Base-by-base conservation (phyloP, 1,284 basidiomycete species). In the Psilocybe mexicana region DNA sequence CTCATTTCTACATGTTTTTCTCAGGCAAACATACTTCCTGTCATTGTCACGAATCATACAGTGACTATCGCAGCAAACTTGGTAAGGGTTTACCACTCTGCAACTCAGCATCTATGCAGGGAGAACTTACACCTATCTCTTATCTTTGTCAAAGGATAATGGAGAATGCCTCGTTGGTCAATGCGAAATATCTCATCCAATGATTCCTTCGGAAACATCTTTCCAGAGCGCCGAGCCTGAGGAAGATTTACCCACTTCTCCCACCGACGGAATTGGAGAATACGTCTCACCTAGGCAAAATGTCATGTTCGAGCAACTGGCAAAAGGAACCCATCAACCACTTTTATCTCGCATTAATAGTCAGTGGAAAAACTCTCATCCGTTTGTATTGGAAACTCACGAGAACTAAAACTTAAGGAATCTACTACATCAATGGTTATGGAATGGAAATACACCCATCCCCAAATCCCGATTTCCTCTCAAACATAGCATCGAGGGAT, bases 21-120 rank as follows among this genome's bases (percentile, higher is more conserved):
- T 14, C 69, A 92, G 83, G 91, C 90, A 14, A 83, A 85, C 62
- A 92, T 94, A 52, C 77, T 98, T 1, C 96, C 96, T 0, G 92
- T 90, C 6, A 92, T 98, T 65, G 88, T 97, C 50, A 98, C 96
- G 1, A 97, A 95, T 72, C 94, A 95, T 72, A 96, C 93, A 0
- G 93, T 96, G n/a, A 98, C 94, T 2, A 96, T 99, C 61, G 94
- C 95, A n/a, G 95, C 91, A 6, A 89, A 95, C 70, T 79, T 98
- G 59, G 92, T 93, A 28, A 74, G 87, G 72, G n/a, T 23, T 38
- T 44, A 28, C 48, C 18, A 60, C 47, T 50, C 48, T 55, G n/a
- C 42, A 42, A 10, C 45, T 49, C 57, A 60, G 46, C 60, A 25
- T 52, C 56, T 44, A 38, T 59, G 48, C 43, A 52, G 48, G 53